Percentiles rank a stretch among this genome's conserved stretches.
Conservation (phyloP, 2,329 filamentous ascomycete species). For the Fusarium scirpi region DNA sequence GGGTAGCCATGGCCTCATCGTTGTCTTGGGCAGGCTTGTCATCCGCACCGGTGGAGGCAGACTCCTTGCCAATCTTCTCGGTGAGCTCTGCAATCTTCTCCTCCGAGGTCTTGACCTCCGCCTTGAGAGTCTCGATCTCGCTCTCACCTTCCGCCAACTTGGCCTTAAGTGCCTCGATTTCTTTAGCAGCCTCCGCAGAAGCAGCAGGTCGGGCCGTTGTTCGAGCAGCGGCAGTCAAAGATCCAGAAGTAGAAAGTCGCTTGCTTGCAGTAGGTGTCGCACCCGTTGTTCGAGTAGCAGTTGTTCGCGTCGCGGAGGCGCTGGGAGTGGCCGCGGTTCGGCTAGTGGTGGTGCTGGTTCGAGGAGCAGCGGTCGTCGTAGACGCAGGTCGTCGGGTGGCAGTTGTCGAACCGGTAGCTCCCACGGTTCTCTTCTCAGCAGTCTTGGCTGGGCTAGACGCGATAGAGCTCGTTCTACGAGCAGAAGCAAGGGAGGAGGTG, state of each 20-base stretch:
- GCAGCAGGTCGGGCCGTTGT: slow-evolving; percentile 57
- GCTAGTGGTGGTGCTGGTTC: slow-evolving; percentile 50
- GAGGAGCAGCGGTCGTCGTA: slow-evolving; percentile 51
- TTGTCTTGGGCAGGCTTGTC: slow-evolving; percentile 58
- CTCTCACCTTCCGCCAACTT: slow-evolving; percentile 69
- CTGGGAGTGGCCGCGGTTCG: slow-evolving; percentile 43
- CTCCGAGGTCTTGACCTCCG: slow-evolving; percentile 67
- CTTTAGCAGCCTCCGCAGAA: slow-evolving; percentile 61
- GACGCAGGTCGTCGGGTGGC: slow-evolving; percentile 53
- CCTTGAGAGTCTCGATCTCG: slow-evolving; percentile 68
- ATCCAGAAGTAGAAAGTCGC: slow-evolving; percentile 65
- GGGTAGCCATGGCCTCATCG: slow-evolving; percentile 57
- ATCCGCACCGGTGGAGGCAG: slow-evolving; percentile 53
- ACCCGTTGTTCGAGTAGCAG: slow-evolving; percentile 55
- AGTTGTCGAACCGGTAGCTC: slow-evolving; percentile 49
- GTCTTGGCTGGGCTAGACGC: slow-evolving; percentile 55
- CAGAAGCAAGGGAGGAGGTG: slow-evolving; percentile 53
- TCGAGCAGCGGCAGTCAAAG: slow-evolving; percentile 53
- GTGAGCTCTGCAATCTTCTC: slow-evolving; percentile 67
- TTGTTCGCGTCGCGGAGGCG: slow-evolving; percentile 35
- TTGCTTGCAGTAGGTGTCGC: slow-evolving; percentile 62
- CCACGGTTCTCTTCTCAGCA: slow-evolving; percentile 53
- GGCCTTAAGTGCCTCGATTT: slow-evolving; percentile 69
- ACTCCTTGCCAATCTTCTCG: slow-evolving; percentile 61
- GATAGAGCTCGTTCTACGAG: slow-evolving; percentile 60